Evolutionary conservation across 1,139 yeast genomes (phyloP).

Genomic region (Candida sojae): DNA sequence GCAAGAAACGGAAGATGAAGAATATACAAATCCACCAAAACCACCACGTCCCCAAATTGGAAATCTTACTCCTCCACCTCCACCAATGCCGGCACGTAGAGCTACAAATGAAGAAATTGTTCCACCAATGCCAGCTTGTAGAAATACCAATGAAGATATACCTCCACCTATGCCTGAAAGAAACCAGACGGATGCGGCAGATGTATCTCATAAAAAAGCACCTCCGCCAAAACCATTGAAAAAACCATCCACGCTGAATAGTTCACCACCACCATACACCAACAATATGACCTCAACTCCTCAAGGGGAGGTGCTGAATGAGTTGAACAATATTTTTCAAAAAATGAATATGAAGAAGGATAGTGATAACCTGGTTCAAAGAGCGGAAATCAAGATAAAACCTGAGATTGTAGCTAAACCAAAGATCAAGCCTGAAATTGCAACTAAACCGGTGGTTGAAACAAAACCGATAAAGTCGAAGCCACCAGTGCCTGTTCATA

Average conservation of each 20-base stretch:
- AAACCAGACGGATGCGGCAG: constrained; percentile 1
- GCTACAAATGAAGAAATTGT: neutral
- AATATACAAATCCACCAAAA: constrained; percentile 12
- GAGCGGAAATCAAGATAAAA: constrained; percentile 1
- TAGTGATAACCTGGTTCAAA: neutral
- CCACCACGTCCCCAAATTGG: constrained; percentile 7
- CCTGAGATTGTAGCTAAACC: constrained; percentile 10
- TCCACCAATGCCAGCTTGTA: neutral
- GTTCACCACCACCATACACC: constrained; percentile 13
- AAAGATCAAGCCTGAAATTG: constrained; percentile 13
- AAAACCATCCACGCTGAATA: constrained; percentile 22
- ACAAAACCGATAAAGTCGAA: constrained; percentile 19
- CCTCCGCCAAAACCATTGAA: constrained; percentile 46
- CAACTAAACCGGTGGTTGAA: constrained; percentile 15
- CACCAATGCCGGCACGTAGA: constrained; percentile 3
- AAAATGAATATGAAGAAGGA: constrained; percentile 12
- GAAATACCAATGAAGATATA: neutral
- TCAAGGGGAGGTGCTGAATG: constrained; percentile 12
- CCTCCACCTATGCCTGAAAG: constrained; percentile 6
- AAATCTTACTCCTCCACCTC: constrained; percentile 7
- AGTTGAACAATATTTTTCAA: constrained; percentile 13
- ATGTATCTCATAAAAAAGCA: constrained; percentile 20
- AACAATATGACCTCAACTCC: constrained; percentile 9
- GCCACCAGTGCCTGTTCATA: constrained; percentile 11
- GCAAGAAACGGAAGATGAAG: constrained; percentile 8